phyloP scores from a whole-genome alignment of 306 rosid genomes.

The Vicia villosa region DNA sequence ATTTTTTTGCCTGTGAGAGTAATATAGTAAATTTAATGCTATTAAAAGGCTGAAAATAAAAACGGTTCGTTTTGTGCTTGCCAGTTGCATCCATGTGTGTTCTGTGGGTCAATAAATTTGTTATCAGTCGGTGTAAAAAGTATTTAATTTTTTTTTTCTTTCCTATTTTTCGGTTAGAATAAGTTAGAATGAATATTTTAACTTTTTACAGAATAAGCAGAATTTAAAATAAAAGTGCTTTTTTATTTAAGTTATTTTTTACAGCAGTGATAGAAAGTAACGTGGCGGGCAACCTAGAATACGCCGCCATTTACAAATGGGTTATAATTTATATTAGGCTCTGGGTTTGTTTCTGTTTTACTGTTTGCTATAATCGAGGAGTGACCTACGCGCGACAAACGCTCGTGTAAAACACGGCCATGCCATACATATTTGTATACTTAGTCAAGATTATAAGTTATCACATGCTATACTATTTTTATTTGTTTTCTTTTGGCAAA shows the following conservation, averaged over 20 bases:
- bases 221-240: too few relatives aligned
- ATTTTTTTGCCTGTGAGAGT: background rate
- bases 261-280: conserved; percentile 47
- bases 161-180: too few relatives aligned
- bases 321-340: conserved; percentile 29
- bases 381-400: conserved; percentile 35
- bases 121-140: too few relatives aligned
- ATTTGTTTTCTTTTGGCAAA: too few relatives aligned
- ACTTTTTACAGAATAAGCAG: too few relatives aligned
- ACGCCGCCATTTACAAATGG: conserved; percentile 55
- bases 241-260: conserved; percentile 28
- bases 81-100: too few relatives aligned
- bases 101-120: too few relatives aligned
- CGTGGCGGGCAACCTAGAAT: conserved; percentile 74
- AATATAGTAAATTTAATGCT: background rate
- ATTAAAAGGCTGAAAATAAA: background rate
- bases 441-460: too few relatives aligned
- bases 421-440: too few relatives aligned
- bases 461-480: too few relatives aligned
- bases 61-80: conserved; percentile 22
- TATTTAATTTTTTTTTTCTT: too few relatives aligned
- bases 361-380: conserved; percentile 36
- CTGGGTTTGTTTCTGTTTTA: conserved; percentile 42
- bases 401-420: background rate
- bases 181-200: too few relatives aligned